phyloP scores from a whole-genome alignment of 139 green algal species.

The Mesotaenium endlicherianum region DNA sequence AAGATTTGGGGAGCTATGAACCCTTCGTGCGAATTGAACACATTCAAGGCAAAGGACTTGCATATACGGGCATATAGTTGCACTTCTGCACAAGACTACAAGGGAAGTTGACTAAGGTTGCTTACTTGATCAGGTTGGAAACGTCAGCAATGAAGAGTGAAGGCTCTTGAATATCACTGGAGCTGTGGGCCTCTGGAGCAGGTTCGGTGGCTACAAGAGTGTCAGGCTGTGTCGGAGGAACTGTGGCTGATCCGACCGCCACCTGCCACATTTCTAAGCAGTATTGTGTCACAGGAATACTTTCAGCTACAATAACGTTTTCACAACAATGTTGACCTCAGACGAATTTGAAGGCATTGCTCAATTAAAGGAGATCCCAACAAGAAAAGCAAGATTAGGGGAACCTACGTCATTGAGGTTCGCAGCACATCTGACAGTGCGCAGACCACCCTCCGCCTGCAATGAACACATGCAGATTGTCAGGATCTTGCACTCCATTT shows the following conservation, averaged over 20 bases:
- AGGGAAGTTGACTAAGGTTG: background rate
- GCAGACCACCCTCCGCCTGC: too few relatives aligned
- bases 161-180: conserved; percentile 15
- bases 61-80: background rate
- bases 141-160: conserved; percentile 38
- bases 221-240: background rate
- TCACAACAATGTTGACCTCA: background rate
- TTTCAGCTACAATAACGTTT: background rate
- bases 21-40: background rate
- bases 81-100: background rate
- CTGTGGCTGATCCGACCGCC: conserved; percentile 1
- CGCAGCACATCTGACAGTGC: conserved; percentile 11
- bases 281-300: background rate
- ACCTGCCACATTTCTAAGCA: background rate
- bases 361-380: background rate
- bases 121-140: conserved; percentile 36
- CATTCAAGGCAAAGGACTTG: background rate
- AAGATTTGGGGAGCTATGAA: background rate
- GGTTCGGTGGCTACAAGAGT: background rate
- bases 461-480: too few relatives aligned
- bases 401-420: conserved; percentile 27
- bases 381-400: background rate
- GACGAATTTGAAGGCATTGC: background rate
- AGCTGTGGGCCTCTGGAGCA: background rate
- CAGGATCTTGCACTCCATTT: too few relatives aligned